Evolutionary conservation across 345 rosid genomes (phyloP), one percentile per base, ranked within the genome.

Genomic region (Limnanthes douglasii): DNA sequence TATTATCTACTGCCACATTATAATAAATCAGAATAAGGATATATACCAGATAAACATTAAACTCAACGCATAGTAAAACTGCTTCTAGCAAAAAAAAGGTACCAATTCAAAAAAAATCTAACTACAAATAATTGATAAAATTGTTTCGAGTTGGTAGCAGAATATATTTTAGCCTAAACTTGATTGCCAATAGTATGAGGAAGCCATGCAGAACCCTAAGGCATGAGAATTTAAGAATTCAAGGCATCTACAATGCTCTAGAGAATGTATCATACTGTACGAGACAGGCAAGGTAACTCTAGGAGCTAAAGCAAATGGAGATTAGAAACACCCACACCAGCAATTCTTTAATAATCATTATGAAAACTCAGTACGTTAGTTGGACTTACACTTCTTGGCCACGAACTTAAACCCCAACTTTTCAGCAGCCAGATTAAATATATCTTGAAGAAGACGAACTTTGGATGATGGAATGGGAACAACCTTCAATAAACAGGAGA

Each of bases 401-500:
- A 55, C 56, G 53, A 88, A 81, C 50, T 75, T 66, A 53, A 88
- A 78, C n/a, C 95, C 83, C 62, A 86, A 51, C 55, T 71, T 86
- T 48, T 82, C 73, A 30, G 90, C 82, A 32, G 97, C 97, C 50
- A 82, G 56, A 43, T 51, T 61, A 71, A 73, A 78, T 33, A 86
- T 70, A 48, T 73, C 53, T 57, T 56, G 61, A 53, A 78, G 67
- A 54, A 60, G 60, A 49, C 66, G 54, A 19, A 45, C 70, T 62
- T 68, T 78, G 31, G 95, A 63, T 50, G 81, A 71, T 22, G 90
- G 93, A 61, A 82, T 59, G 28, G 95, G 94, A 50, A 83, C 66
- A 30, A 48, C 82, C 97, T 88, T 59, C 24, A 36, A 13, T 43
- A 20, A 13, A 48, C 15, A 20, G 11, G 4, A 33, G 39, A 27